Percentiles rank a stretch among this genome's conserved stretches.
Evolutionary conservation across 176 grass and related monocot genomes (phyloP).

Genomic region (Luzula sylvatica): DNA sequence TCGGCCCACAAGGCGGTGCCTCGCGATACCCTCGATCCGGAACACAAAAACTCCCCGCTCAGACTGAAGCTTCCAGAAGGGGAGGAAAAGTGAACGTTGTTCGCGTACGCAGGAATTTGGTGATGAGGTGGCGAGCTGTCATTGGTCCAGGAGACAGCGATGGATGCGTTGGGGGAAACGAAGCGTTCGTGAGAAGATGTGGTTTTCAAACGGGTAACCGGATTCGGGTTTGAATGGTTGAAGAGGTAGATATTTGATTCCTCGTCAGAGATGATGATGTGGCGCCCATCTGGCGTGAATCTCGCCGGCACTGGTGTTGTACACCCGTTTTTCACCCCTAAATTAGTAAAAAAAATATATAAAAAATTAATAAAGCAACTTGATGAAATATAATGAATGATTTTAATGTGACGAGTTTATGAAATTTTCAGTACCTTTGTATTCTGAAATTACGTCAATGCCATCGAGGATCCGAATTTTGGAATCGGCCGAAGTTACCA

Average conservation of each 20-base stretch:
- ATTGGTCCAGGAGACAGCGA: slow-evolving; percentile 58
- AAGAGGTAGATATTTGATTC: slow-evolving; percentile 75
- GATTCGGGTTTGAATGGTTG: slow-evolving; percentile 50
- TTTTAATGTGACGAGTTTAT: background rate
- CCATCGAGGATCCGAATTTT: slow-evolving; percentile 78
- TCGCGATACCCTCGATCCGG: slow-evolving; percentile 32
- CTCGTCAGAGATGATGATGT: slow-evolving; percentile 61
- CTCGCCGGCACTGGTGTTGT: slow-evolving; percentile 45
- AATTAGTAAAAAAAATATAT: no score
- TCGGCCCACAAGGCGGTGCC: slow-evolving; percentile 78
- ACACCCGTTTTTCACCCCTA: slow-evolving; percentile 46
- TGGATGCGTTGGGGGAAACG: slow-evolving; percentile 39
- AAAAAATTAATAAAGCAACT: background rate
- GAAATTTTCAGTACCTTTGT: slow-evolving; percentile 60
- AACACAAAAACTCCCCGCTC: slow-evolving; percentile 50
- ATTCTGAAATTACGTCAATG: slow-evolving; percentile 53
- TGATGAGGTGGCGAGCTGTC: slow-evolving; percentile 20
- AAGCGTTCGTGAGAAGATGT: slow-evolving; percentile 69
- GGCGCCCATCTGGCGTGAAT: slow-evolving; percentile 62
- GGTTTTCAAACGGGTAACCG: slow-evolving; percentile 48
- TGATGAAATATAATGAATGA: background rate
- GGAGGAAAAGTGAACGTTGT: slow-evolving; percentile 15
- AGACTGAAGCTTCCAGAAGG: slow-evolving; percentile 52
- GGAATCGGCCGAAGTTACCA: slow-evolving; percentile 83
- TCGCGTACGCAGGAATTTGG: background rate